Base-by-base conservation (phyloP, 306 rosid genomes). In the Malus orientalis region DNA sequence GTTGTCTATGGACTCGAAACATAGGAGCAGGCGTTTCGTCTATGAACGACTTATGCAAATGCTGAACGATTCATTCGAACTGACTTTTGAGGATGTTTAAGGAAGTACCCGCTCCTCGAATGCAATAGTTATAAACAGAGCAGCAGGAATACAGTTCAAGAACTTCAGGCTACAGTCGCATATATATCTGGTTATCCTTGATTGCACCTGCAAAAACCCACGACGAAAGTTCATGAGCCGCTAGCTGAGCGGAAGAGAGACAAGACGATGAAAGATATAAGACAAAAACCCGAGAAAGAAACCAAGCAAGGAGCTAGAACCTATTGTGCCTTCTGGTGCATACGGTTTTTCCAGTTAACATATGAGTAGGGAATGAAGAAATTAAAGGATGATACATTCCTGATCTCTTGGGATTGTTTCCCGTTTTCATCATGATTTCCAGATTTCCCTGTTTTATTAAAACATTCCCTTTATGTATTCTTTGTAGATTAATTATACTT, bases 181-280 rank as follows among this genome's bases (percentile, higher is more conserved):
- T 22, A 44, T 40, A 32, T 47, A 49, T 78, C 49, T 47, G 53
- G 61, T 69, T 71, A 78, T 59, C 74, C 67, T 51, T 49, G 44
- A 40, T 62, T 73, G 76, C 11, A 73, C 73, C 87, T 84, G 81
- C 44, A 27, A 80, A 73, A 51, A 36, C 29, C 63, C 72, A 36
- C 18, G 64, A 23, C n/a, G 30, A 44, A 40, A 68, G 14, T 18
- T 69, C 44, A 33, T 70, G 19, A 42, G 70, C 44, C 23, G 32
- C 25, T 20, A 30, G 54, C 54, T 15, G 20, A 49, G 54, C 19
- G 54, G 54, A 5, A 49, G 54, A 49, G 54, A 27, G 32, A 53
- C 40, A 29, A 51, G 29, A 61, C 33, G 3, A 25, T 3, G 36
- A 61, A 60, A 23, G 29, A 18, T 18, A 22, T n/a, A 54, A 3